Base-by-base conservation (phyloP, 345 rosid genomes). In the Corchorus capsularis region DNA sequence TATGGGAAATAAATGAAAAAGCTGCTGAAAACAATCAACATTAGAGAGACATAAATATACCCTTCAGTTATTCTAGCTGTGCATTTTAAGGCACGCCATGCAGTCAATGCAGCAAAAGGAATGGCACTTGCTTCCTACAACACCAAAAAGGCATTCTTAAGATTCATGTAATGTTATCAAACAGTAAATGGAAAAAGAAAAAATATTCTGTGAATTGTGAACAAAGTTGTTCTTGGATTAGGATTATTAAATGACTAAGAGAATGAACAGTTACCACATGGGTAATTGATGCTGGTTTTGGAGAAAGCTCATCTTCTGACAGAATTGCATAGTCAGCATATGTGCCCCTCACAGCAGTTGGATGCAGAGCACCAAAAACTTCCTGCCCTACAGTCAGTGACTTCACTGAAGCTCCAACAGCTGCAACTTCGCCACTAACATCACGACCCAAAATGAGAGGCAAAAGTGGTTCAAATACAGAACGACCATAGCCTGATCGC, bases 291-390 rank as follows among this genome's bases (percentile, higher is more conserved):
- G 82, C 70, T 27, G 99, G 99, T 85, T 93, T 96, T 22, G 57
- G 83, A 19, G 83, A 77, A 80, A 96, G 94, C 74, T 96, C 96
- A 1, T 93, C 98, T 71, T 89, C 94, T 4, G 92, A 82, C 79
- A 96, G 92, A 79, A 93, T 76, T 35, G 91, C 97, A 86, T 93
- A 90, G 77, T 93, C 98, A 53, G 96, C 37, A 56, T 92, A 96
- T 80, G 99, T 93, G 64, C 99, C 99, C 82, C 99, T 88, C 63
- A 88, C 78, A 37, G 99, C 99, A 16, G 99, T 96, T 43, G 99
- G 99, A 84, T 96, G 99, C 80, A 93, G 80, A 45, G 99, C 98
- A 74, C 98, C 99, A 78, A 96, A 96, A 76, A 96, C 99, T 80
- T 93, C 89, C 83, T 93, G 91, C 27, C 98, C 98, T 4, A 93